Evolutionary conservation across 805 yeast genomes (phyloP), one percentile per base, ranked within the genome.

Genomic region (Schwanniomyces pseudopolymorphus): DNA sequence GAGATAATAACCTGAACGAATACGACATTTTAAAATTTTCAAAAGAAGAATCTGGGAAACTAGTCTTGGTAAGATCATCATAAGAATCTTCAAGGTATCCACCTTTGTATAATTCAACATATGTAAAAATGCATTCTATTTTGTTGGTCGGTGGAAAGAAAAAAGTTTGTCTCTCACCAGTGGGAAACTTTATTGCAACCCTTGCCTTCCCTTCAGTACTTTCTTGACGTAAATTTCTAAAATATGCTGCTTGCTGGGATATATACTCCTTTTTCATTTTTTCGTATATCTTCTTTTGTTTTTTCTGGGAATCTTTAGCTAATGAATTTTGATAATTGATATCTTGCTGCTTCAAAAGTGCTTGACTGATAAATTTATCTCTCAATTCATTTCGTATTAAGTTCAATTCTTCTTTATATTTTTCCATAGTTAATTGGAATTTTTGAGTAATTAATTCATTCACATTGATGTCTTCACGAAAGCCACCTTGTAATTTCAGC

Each of bases 321-420:
- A 91, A 69, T 0, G 96, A 83, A 28, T 78, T 78, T 58, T 84
- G 83, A 66, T 83, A 90, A 17, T 94, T 89, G 39, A 77, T 68
- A 58, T 89, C 94, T 64, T 91, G 97, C 55, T 85, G 84, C 49
- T 77, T 75, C 43, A 87, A 75, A 27, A 89, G 69, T 10, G 74
- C 66, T 48, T 83, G 78, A 33, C 84, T 74, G 49, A 79, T 58
- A 35, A 81, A 84, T 40, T 78, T 74, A 42, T 84, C 83, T 53
- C 82, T 80, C 40, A 83, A 74, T 47, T 85, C 91, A 3, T 77
- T 69, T 39, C 91, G 75, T 16, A 91, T 72, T 2, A 80, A 63
- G 16, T 78, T 64, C 46, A 94, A 69, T 28, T 77, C 78, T 7
- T 85, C 87, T 54, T 77, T 83, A 59, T 84, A 83, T 51, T 80